These are phyloP conservation scores for Tricholoma sp. DNA, from an alignment of 768 basidiomycete species.

Conservation along the genomic window DNA sequence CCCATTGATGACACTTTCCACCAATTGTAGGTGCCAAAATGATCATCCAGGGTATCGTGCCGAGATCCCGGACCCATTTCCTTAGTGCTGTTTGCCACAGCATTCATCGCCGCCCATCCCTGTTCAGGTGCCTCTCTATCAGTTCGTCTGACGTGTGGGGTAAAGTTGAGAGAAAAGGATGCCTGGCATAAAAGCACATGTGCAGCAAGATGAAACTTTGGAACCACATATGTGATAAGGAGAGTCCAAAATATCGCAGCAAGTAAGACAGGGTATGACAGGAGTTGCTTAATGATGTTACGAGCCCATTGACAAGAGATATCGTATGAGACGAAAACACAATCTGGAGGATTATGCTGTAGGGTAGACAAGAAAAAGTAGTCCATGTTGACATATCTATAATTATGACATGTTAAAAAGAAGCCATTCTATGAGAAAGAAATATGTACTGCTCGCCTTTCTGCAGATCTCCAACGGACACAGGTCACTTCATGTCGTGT, in stretches of 20 bases:
- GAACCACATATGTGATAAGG: conserved; percentile 13
- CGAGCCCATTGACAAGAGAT: conserved; percentile 24
- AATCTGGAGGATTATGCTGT: conserved; percentile 1
- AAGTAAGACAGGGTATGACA: not conserved
- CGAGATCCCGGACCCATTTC: conserved; percentile 23
- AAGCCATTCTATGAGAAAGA: not conserved
- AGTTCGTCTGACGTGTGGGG: conserved; percentile 14
- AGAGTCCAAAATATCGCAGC: not conserved
- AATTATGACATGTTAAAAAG: not conserved
- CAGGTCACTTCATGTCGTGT: conserved; percentile 7
- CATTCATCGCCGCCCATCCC: conserved; percentile 20
- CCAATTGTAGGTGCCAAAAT: conserved; percentile 22
- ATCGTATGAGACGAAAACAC: conserved; percentile 20
- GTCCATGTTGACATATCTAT: conserved; percentile 19
- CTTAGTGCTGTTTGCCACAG: conserved; percentile 11
- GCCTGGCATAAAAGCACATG: conserved; percentile 18
- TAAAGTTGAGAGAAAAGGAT: conserved; percentile 18
- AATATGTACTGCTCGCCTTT: conserved; percentile 16
- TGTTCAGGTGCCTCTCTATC: conserved; percentile 14
- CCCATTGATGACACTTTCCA: conserved; percentile 15
- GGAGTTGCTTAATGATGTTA: conserved; percentile 13
- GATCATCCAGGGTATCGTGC: conserved; percentile 20
- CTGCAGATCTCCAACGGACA: conserved; percentile 2
- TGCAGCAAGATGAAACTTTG: conserved; percentile 26
- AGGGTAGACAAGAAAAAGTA: conserved; percentile 19